phyloP scores from a whole-genome alignment of 305 asterid genomes.

The Fraxinus angustifolia region DNA sequence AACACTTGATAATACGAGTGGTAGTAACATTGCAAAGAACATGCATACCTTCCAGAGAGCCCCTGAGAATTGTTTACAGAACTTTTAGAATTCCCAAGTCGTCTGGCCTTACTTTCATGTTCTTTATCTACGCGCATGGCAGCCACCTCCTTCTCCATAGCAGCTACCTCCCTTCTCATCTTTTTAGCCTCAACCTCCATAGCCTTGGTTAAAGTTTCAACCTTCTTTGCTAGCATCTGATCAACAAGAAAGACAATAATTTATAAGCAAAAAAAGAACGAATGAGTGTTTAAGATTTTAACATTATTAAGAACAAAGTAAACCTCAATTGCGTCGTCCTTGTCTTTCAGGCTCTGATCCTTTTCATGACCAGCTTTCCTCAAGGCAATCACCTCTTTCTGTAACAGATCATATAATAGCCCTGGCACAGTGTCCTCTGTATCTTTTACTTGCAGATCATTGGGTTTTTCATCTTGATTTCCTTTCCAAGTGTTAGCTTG shows the following conservation, averaged over 20 bases:
- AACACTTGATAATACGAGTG: not conserved
- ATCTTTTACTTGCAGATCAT: slow-evolving; percentile 53
- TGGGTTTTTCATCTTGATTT: slow-evolving; percentile 61
- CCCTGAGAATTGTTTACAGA: slow-evolving; percentile 66
- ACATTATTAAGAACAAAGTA: slow-evolving; percentile 23
- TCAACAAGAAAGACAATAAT: slow-evolving; percentile 1
- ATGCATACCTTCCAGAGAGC: slow-evolving; percentile 71
- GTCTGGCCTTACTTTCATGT: slow-evolving; percentile 72
- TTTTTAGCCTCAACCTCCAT: slow-evolving; percentile 99
- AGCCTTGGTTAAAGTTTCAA: slow-evolving; percentile 94
- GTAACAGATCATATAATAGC: slow-evolving; percentile 71
- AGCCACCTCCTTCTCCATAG: slow-evolving; percentile 98
- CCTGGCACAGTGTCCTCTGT: slow-evolving; percentile 82
- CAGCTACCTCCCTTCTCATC: slow-evolving; percentile 99
- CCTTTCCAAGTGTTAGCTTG: slow-evolving; percentile 70
- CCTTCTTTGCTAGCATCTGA: slow-evolving; percentile 98
- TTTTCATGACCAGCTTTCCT: slow-evolving; percentile 91
- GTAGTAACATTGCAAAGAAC: slow-evolving; percentile 5
- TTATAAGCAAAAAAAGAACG: slow-evolving; percentile 10
- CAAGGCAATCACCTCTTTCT: slow-evolving; percentile 84
- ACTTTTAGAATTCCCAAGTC: slow-evolving; percentile 63
- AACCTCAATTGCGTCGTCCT: slow-evolving; percentile 98
- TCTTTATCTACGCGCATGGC: slow-evolving; percentile 95
- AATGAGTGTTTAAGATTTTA: not conserved
- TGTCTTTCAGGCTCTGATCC: slow-evolving; percentile 98